These are phyloP conservation scores for Pyricularia sp. DNA, from an alignment of 2,329 filamentous ascomycete genomes.

Conservation along the genomic window DNA sequence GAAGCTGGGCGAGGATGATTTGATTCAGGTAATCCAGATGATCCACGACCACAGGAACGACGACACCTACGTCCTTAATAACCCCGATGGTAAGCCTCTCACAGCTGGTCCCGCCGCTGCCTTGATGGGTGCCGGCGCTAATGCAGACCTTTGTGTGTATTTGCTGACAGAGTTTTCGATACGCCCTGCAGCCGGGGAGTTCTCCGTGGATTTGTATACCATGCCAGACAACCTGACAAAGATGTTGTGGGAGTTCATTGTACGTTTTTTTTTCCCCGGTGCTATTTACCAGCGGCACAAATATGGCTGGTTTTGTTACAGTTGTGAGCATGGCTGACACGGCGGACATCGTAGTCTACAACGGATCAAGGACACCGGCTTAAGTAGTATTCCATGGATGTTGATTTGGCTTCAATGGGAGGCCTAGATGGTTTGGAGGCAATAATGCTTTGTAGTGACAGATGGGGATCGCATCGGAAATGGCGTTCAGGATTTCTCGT, in stretches of 20 bases:
- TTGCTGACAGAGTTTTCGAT: conserved; percentile 18
- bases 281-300: too few species aligned
- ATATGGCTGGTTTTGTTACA: background rate
- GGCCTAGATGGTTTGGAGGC: background rate
- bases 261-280: conserved; percentile 18
- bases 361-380: conserved; percentile 5
- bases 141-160: conserved; percentile 12
- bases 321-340: background rate
- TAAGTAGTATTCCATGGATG: background rate
- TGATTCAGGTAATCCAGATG: conserved; percentile 91
- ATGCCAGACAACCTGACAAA: conserved; percentile 80
- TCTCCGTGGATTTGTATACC: conserved; percentile 97
- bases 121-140: background rate
- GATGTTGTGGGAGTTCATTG: conserved; percentile 84
- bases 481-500: background rate
- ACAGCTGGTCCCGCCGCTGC: conserved; percentile 5
- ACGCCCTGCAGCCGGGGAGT: conserved; percentile 61
- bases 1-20: conserved; percentile 81
- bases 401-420: background rate
- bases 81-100: conserved; percentile 65
- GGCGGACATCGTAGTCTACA: background rate
- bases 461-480: background rate
- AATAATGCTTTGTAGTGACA: background rate
- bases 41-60: conserved; percentile 93
- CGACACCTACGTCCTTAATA: conserved; percentile 94